phyloP scores from a whole-genome alignment of 768 basidiomycete species.

The Lentinula detonsa region DNA sequence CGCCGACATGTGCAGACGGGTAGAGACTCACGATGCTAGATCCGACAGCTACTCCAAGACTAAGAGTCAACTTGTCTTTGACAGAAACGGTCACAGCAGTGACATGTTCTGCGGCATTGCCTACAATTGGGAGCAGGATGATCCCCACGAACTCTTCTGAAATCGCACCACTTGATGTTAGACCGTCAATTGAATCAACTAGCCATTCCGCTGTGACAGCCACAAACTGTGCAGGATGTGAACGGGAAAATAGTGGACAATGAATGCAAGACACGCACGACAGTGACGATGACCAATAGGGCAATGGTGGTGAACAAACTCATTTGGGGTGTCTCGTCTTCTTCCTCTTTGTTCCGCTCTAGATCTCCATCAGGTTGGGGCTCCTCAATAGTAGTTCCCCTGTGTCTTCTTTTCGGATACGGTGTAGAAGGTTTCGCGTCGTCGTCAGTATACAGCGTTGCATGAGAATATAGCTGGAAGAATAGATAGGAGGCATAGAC shows the following conservation, averaged over 20 bases:
- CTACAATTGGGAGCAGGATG: constrained; percentile 83
- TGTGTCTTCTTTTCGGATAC: constrained; percentile 19
- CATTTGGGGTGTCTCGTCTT: constrained; percentile 47
- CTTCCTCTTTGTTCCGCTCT: constrained; percentile 25
- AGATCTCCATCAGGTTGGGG: not conserved
- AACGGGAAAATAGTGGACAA: not conserved
- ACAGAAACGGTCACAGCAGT: constrained; percentile 91
- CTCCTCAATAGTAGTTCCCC: not conserved
- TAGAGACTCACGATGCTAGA: constrained; percentile 61
- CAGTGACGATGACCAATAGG: constrained; percentile 55
- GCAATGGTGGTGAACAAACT: constrained; percentile 46
- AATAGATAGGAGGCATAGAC: constrained; percentile 73
- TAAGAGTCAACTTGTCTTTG: constrained; percentile 84
- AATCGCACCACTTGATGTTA: constrained; percentile 53
- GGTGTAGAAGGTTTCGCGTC: constrained; percentile 24
- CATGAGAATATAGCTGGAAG: constrained; percentile 77
- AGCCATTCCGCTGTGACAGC: constrained; percentile 66
- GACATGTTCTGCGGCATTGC: constrained; percentile 85
- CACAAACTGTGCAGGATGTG: constrained; percentile 39
- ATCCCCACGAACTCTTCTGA: constrained; percentile 81
- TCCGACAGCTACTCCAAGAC: constrained; percentile 86
- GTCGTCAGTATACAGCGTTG: constrained; percentile 56
- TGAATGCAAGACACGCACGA: constrained; percentile 38
- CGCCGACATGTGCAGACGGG: not conserved
- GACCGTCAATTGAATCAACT: constrained; percentile 75